Percentiles rank a stretch among this genome's conserved stretches.
Evolutionary conservation across 495 filamentous ascomycete species (phyloP).

Genomic region (Hypoxylon perforatum): DNA sequence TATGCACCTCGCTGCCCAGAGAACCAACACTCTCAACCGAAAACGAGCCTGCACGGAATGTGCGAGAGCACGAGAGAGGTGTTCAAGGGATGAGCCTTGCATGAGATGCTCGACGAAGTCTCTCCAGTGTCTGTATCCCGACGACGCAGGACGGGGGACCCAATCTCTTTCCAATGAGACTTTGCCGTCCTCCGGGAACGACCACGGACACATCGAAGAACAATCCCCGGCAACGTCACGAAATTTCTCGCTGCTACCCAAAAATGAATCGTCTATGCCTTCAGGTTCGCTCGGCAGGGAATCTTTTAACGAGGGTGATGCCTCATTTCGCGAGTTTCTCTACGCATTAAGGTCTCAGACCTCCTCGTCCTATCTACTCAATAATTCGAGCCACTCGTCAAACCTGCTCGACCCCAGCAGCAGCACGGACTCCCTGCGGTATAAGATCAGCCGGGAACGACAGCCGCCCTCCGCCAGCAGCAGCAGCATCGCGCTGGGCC

Average conservation of each 20-base stretch:
- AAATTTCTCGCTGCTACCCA: slow-evolving; percentile 14
- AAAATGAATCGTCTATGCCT: slow-evolving; percentile 4
- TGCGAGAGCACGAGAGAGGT: slow-evolving; percentile 65
- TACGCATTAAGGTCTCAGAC: slow-evolving; percentile 22
- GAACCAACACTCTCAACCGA: slow-evolving; percentile 59
- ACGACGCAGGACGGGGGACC: slow-evolving; percentile 23
- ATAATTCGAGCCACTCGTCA: slow-evolving; percentile 5
- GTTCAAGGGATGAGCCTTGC: slow-evolving; percentile 65
- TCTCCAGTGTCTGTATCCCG: slow-evolving; percentile 63
- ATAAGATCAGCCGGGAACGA: slow-evolving; percentile 4
- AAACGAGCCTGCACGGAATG: slow-evolving; percentile 68
- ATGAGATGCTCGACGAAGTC: slow-evolving; percentile 62
- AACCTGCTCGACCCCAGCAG: slow-evolving; percentile 1
- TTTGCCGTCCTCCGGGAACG: slow-evolving; percentile 8
- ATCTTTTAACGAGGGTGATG: slow-evolving; percentile 20
- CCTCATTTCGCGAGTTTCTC: slow-evolving; percentile 27
- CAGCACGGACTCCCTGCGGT: background rate
- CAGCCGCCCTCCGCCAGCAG: background rate
- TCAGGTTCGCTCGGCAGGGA: slow-evolving; percentile 6
- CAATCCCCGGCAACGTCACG: slow-evolving; percentile 18
- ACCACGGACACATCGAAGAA: slow-evolving; percentile 29
- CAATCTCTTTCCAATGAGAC: slow-evolving; percentile 15
- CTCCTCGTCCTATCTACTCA: slow-evolving; percentile 14
- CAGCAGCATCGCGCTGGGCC: background rate
- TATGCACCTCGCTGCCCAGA: slow-evolving; percentile 58